Evolutionary conservation across 2,329 filamentous ascomycete genomes (phyloP), one percentile per base, ranked within the genome.

Genomic region (Ophiocordyceps camponoti-floridani): DNA sequence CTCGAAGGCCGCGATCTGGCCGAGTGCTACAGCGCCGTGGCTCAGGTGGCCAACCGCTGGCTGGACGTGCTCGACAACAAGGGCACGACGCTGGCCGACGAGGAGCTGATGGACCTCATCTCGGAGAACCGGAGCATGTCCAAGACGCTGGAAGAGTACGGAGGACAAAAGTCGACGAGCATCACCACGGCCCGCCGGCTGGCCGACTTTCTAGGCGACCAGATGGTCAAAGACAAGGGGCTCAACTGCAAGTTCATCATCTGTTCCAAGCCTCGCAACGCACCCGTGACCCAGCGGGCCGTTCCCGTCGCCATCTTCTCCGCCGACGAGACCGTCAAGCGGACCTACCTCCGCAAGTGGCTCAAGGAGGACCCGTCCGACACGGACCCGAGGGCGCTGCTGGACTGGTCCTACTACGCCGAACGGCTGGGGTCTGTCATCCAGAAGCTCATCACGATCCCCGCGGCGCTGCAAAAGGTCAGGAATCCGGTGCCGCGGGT

Each of bases 171-270:
- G 59, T 96, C 89, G 0, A 98, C 91, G 1, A 94, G 91, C n/a
- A 98, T 99, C 59, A 99, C 91, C 2, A 99, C 91, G 0, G 91
- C 91, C 11, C 91, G 82, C 55, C 86, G 91, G 49, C 65, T 99
- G 40, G 91, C 91, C 33, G 91, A 98, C 56, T 99, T 99, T 58
- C 59, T 99, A 49, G 91, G 91, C 33, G 89, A 95, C 59, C 87
- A 94, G 58, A 99, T 99, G 93, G 80, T 95, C 55, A 98, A 98
- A 58, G 93, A 99, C 64, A 98, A 96, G 62, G 91, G 91, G 4
- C 63, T 99, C 53, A 98, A 98, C 67, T 99, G 91, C 79, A 96
- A 96, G 64, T 99, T 96, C 62, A 95, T 99, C 59, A 95, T 99
- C 56, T 94, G 88, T 44, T 75, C 86, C 13, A 77, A 75, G 50